Percentiles rank a stretch among this genome's conserved stretches.
Evolutionary conservation across 2,329 filamentous ascomycete species (phyloP).

Genomic region (Diaporthe citriasiana): DNA sequence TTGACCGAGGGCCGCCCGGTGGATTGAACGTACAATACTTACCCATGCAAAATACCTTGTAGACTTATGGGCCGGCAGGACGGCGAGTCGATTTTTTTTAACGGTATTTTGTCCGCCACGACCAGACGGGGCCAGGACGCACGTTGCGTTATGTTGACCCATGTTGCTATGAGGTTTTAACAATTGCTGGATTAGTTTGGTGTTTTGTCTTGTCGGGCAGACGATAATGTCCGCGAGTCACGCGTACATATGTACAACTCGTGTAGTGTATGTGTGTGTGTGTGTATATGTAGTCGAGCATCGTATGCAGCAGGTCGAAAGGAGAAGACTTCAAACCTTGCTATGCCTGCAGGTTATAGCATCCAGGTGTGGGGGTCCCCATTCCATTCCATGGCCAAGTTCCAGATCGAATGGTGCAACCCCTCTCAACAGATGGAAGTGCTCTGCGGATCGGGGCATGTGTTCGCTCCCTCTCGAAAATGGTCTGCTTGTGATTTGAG

Average conservation of each 20-base stretch:
- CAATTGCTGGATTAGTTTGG: background rate
- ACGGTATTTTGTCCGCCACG: background rate
- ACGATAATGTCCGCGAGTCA: background rate
- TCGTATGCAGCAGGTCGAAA: constrained; percentile 27
- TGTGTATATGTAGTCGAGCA: background rate
- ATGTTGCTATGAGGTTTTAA: no score
- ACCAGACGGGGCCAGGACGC: background rate
- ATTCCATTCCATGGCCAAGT: background rate
- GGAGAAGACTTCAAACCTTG: constrained; percentile 7
- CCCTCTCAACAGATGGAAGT: constrained; percentile 9
- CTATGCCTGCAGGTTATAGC: constrained; percentile 8
- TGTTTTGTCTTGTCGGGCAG: background rate
- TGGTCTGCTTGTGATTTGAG: constrained; percentile 28
- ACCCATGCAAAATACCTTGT: background rate
- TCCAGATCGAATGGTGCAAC: constrained; percentile 14
- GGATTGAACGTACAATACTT: background rate
- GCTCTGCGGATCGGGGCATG: background rate
- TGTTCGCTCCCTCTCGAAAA: background rate
- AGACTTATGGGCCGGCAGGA: constrained; percentile 12
- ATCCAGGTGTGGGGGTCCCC: constrained; percentile 21
- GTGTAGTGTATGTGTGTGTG: background rate
- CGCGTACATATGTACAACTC: background rate
- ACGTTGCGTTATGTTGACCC: background rate
- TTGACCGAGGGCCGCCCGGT: constrained; percentile 30
- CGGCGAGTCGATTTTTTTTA: constrained; percentile 6